Percentiles rank a stretch among this genome's conserved stretches.
Conservation (phyloP, 352 stramenopile species). For the Phytophthora aleatoria region DNA sequence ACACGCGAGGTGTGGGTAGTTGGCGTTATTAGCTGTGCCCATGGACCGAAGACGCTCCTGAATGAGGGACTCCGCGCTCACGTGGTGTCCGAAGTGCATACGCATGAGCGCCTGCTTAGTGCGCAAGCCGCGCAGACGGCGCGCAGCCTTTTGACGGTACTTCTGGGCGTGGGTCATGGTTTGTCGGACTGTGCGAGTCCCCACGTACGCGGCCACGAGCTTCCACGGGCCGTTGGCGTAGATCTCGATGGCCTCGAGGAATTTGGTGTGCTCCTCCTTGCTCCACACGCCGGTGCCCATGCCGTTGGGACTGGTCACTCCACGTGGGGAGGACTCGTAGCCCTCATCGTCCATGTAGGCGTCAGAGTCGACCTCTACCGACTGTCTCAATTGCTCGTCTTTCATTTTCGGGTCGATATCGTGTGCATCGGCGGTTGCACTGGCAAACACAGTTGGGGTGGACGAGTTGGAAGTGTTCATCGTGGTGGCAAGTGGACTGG, state of each 20-base stretch:
- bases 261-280: slow-evolving; percentile 66
- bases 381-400: slow-evolving; percentile 13
- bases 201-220: slow-evolving; percentile 63
- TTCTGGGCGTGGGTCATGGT: slow-evolving; percentile 82
- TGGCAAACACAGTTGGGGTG: too few relatives aligned
- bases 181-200: slow-evolving; percentile 72
- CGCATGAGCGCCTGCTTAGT: slow-evolving; percentile 80
- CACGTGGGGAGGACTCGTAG: slow-evolving; percentile 24
- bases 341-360: slow-evolving; percentile 30
- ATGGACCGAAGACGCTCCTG: slow-evolving; percentile 62
- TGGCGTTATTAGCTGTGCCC: slow-evolving; percentile 3
- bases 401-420: slow-evolving; percentile 4
- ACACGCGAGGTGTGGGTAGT: slow-evolving; percentile 5
- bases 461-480: slow-evolving; percentile 20
- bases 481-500: not conserved
- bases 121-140: slow-evolving; percentile 59
- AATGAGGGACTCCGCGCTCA: slow-evolving; percentile 68
- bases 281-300: slow-evolving; percentile 62
- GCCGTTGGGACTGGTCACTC: slow-evolving; percentile 7
- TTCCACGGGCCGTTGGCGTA: slow-evolving; percentile 77
- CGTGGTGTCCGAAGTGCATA: slow-evolving; percentile 66
- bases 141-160: slow-evolving; percentile 68
- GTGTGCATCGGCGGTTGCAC: not conserved
- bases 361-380: slow-evolving; percentile 19
- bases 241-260: slow-evolving; percentile 76